Conservation (phyloP, 306 rosid species). For the Malus sylvestris region DNA sequence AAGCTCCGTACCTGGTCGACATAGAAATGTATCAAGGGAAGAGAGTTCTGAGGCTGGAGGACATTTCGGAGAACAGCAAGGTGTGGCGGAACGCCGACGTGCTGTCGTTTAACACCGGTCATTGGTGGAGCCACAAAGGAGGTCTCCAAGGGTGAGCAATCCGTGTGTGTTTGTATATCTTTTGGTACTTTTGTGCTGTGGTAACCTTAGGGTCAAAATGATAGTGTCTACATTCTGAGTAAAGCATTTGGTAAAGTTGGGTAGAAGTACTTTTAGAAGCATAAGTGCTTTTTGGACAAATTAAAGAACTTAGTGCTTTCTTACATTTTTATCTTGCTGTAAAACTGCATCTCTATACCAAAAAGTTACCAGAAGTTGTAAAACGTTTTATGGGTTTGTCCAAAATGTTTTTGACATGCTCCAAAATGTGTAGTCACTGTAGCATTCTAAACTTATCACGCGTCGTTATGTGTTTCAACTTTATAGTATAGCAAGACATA, state of each 20-base stretch:
- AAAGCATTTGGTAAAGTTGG: not conserved
- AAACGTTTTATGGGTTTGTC: not conserved
- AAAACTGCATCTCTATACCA: not conserved
- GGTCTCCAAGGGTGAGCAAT: conserved; percentile 69
- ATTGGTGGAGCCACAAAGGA: conserved; percentile 90
- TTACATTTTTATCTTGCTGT: not conserved
- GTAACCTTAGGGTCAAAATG: not conserved
- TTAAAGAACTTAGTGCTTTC: not conserved
- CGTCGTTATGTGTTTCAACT: no score
- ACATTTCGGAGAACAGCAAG: conserved; percentile 53
- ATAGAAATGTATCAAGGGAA: conserved; percentile 63
- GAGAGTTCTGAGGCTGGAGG: conserved; percentile 61
- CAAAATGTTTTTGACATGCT: not conserved
- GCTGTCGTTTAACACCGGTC: conserved; percentile 85
- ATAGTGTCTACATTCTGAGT: not conserved
- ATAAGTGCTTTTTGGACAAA: not conserved
- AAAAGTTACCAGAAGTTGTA: not conserved
- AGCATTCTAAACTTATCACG: not conserved
- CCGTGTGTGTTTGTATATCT: not conserved
- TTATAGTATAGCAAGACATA: no score
- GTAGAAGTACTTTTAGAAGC: not conserved
- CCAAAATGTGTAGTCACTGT: not conserved
- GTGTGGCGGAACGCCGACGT: conserved; percentile 67
- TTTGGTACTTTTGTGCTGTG: not conserved
- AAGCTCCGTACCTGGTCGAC: conserved; percentile 73